phyloP scores from a whole-genome alignment of 179 eudicot genomes.

The Heliamphora pulchella region DNA sequence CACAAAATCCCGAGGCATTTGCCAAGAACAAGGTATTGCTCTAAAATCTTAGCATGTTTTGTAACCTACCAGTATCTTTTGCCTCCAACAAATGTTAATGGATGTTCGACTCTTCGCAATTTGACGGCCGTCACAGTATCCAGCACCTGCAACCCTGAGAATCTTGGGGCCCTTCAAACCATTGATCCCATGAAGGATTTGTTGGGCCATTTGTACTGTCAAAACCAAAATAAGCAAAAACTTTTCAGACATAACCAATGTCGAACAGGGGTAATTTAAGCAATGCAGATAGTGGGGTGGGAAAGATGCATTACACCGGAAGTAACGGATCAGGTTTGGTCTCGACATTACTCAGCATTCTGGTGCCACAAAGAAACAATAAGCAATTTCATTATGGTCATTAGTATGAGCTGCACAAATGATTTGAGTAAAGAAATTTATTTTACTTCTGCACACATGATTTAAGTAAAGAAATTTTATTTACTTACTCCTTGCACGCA shows the following conservation, averaged over 20 bases:
- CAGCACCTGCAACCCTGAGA: slow-evolving; percentile 53
- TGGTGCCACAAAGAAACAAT: slow-evolving; percentile 14
- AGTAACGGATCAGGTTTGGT: slow-evolving; percentile 75
- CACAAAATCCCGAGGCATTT: slow-evolving; percentile 1
- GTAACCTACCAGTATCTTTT: not conserved
- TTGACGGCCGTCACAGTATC: slow-evolving; percentile 35
- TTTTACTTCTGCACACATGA: slow-evolving; percentile 25
- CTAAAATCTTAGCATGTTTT: not conserved
- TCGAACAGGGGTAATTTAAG: slow-evolving; percentile 2
- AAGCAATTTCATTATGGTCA: not conserved
- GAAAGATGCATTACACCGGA: slow-evolving; percentile 39
- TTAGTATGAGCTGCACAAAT: not conserved
- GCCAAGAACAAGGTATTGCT: slow-evolving; percentile 1
- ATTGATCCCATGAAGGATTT: slow-evolving; percentile 62
- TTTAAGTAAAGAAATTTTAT: not conserved
- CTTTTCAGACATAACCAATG: not conserved
- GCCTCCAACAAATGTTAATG: not conserved
- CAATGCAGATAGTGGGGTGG: slow-evolving; percentile 9
- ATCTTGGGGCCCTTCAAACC: slow-evolving; percentile 72
- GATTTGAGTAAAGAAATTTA: not conserved
- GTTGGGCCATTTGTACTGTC: slow-evolving; percentile 41
- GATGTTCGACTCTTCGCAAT: not conserved
- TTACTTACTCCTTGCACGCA: slow-evolving; percentile 64
- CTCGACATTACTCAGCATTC: slow-evolving; percentile 42
- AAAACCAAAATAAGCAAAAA: not conserved